Conservation (phyloP, 2,329 filamentous ascomycete species). For the Xylogone sp. region DNA sequence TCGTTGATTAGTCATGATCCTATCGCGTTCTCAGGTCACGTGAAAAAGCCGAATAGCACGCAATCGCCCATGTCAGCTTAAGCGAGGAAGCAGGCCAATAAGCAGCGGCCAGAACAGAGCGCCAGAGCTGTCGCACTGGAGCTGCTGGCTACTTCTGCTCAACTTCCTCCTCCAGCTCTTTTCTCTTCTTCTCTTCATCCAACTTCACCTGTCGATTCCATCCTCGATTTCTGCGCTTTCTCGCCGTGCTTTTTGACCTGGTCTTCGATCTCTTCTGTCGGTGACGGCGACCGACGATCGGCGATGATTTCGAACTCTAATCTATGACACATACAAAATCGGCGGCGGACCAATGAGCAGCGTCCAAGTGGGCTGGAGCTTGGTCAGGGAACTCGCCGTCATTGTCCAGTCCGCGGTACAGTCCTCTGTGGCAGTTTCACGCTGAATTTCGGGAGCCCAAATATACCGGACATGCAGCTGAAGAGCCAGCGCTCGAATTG, state of each 20-base stretch:
- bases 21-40: neutral
- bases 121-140: neutral
- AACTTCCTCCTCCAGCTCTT: slow-evolving; percentile 4
- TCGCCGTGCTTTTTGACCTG: slow-evolving; percentile 8
- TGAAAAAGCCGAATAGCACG: slow-evolving; percentile 9
- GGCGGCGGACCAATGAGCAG: slow-evolving; percentile 12
- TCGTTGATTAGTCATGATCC: no score
- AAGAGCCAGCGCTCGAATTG: no score
- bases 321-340: slow-evolving; percentile 5
- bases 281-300: neutral
- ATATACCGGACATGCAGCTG: no score
- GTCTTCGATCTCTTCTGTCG: slow-evolving; percentile 7
- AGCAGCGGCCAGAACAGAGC: neutral
- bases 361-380: slow-evolving; percentile 9
- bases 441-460: no score
- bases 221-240: slow-evolving; percentile 10
- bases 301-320: slow-evolving; percentile 1
- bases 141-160: neutral
- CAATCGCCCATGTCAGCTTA: slow-evolving; percentile 17
- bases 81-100: slow-evolving; percentile 8
- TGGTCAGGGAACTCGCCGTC: neutral
- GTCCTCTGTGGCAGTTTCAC: neutral
- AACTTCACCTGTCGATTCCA: slow-evolving; percentile 1
- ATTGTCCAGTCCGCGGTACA: no score
- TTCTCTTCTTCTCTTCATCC: slow-evolving; percentile 1